Conservation (phyloP, 2,329 filamentous ascomycete genomes). For the Atkinsonella hypoxylon region DNA sequence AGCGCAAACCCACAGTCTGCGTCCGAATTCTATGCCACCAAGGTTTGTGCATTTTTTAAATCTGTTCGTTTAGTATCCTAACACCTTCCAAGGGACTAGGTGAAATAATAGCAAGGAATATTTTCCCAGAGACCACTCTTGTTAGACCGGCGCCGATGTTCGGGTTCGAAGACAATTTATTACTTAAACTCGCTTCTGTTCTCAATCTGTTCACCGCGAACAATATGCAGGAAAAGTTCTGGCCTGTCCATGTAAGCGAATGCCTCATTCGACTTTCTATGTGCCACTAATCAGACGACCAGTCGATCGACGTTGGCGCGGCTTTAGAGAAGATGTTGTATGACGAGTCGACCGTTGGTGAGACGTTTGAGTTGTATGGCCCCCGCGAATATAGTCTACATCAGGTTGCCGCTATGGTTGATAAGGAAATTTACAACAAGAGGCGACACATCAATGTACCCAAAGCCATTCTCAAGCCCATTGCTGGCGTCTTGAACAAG, state of each 20-base stretch:
- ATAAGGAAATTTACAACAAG: conserved; percentile 84
- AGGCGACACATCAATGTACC: conserved; percentile 87
- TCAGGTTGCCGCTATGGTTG: conserved; percentile 78
- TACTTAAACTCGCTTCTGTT: conserved; percentile 71
- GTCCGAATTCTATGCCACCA: conserved; percentile 85
- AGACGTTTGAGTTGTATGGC: conserved; percentile 92
- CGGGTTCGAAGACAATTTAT: conserved; percentile 85
- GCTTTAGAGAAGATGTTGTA: conserved; percentile 84
- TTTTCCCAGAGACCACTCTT: conserved; percentile 95
- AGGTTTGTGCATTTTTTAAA: conserved; percentile 38
- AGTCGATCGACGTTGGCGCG: conserved; percentile 81
- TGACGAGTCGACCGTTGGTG: conserved; percentile 77
- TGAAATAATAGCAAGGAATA: conserved; percentile 71
- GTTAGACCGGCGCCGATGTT: conserved; percentile 90
- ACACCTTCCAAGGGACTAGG: conserved; percentile 47
- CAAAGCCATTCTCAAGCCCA: conserved; percentile 64
- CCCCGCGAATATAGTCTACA: conserved; percentile 84
- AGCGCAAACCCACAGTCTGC: conserved; percentile 71
- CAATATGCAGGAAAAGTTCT: conserved; percentile 82
- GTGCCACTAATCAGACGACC: neutral
- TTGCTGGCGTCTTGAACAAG: conserved; percentile 65
- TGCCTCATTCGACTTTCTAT: neutral
- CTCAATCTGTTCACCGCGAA: conserved; percentile 83
- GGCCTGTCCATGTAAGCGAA: conserved; percentile 69
- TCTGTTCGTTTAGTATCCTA: neutral